Percentiles rank a stretch among this genome's conserved stretches.
Conservation (phyloP, 495 filamentous ascomycete genomes). For the Aspergillus asperescens region DNA sequence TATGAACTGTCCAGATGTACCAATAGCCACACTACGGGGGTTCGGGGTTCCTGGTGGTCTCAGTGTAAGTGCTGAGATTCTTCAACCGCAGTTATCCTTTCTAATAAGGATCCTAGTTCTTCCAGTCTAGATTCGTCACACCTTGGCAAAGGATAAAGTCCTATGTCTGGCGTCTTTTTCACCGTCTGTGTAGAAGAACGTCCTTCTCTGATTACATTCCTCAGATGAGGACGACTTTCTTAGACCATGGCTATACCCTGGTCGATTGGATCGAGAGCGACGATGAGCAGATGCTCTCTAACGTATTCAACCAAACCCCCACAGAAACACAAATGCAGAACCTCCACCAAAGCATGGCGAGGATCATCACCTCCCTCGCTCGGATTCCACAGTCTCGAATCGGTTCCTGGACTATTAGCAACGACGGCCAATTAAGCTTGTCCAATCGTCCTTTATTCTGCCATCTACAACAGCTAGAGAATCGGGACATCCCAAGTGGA, state of each 20-base stretch:
- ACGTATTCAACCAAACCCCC: slow-evolving; percentile 18
- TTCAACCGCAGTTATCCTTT: no score
- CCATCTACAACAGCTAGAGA: slow-evolving; percentile 27
- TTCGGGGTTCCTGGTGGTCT: slow-evolving; percentile 27
- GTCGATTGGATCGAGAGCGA: slow-evolving; percentile 27
- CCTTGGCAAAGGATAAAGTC: slow-evolving; percentile 11
- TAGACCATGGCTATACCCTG: slow-evolving; percentile 24
- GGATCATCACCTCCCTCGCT: slow-evolving; percentile 29
- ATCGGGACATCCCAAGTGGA: slow-evolving; percentile 23
- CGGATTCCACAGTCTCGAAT: slow-evolving; percentile 28
- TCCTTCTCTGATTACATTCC: slow-evolving; percentile 19
- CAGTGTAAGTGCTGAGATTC: slow-evolving; percentile 14
- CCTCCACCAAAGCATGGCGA: slow-evolving; percentile 27
- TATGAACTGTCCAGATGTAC: slow-evolving; percentile 27
- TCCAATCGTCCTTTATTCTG: slow-evolving; percentile 31
- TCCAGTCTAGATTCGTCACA: background rate
- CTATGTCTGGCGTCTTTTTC: slow-evolving; percentile 17
- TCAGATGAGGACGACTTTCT: slow-evolving; percentile 11
- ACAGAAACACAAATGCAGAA: slow-evolving; percentile 12
- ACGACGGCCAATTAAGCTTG: slow-evolving; percentile 23
- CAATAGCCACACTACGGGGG: slow-evolving; percentile 30
- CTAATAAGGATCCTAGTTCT: background rate
- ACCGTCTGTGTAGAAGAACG: slow-evolving; percentile 15
- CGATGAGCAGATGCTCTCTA: slow-evolving; percentile 29
- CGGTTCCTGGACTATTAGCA: slow-evolving; percentile 30